Conservation (phyloP, 306 rosid species). For the Citrullus colocynthis region DNA sequence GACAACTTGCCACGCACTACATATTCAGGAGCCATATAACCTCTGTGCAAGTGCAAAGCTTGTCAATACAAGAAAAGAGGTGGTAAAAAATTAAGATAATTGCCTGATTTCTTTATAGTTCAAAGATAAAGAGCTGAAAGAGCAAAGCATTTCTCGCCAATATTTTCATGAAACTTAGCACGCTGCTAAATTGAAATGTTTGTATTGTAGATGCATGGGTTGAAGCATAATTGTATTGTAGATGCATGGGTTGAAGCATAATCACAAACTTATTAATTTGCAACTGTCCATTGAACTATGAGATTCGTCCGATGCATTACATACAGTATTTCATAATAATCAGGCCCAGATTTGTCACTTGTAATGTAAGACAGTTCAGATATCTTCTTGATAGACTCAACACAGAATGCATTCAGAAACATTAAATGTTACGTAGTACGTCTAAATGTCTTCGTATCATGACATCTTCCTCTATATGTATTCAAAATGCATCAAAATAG, state of each 20-base stretch:
- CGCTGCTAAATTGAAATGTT: neutral
- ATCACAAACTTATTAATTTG: neutral
- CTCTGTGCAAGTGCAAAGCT: constrained; percentile 21
- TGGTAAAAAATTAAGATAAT: neutral
- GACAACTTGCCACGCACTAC: constrained; percentile 43
- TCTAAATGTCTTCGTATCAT: neutral
- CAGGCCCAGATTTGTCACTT: neutral
- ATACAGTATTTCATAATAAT: neutral
- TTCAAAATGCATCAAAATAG: neutral
- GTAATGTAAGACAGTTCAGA: neutral
- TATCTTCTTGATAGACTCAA: neutral
- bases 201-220: neutral
- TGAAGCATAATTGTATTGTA: neutral
- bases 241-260: neutral
- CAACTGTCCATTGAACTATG: neutral
- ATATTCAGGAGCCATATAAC: constrained; percentile 83
- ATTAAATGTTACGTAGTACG: neutral
- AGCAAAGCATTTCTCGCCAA: neutral
- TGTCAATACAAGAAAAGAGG: too few relatives aligned
- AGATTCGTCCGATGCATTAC: neutral
- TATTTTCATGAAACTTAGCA: neutral
- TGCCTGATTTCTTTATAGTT: neutral
- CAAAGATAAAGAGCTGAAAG: neutral
- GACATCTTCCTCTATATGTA: neutral
- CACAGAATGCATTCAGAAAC: neutral